Evolutionary conservation across 179 eudicot species (phyloP).

Genomic region (Sideroxylon spinosum): DNA sequence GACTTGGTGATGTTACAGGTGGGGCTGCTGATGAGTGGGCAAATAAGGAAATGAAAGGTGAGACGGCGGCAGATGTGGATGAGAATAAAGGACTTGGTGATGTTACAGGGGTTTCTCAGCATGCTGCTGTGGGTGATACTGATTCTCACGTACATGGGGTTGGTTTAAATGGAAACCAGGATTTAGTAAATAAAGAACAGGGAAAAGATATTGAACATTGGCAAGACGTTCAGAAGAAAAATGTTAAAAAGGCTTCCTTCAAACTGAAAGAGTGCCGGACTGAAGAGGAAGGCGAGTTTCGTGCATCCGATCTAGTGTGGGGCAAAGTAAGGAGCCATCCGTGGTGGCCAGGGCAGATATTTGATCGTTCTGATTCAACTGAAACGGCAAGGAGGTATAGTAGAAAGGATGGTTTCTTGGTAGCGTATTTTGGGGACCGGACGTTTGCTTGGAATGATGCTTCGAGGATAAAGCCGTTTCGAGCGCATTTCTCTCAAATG

Average conservation of each 20-base stretch:
- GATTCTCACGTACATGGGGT: not conserved
- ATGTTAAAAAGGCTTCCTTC: slow-evolving; percentile 22
- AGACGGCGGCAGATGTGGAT: too few species aligned
- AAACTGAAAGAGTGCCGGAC: slow-evolving; percentile 17
- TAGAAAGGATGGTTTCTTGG: slow-evolving; percentile 55
- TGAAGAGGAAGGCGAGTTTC: slow-evolving; percentile 42
- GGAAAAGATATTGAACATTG: not conserved
- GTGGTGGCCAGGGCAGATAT: slow-evolving; percentile 99
- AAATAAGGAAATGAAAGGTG: not conserved
- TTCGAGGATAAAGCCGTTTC: slow-evolving; percentile 61
- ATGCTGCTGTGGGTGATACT: not conserved
- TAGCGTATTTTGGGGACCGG: slow-evolving; percentile 83
- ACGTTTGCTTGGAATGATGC: slow-evolving; percentile 84
- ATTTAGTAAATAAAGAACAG: slow-evolving; percentile 7
- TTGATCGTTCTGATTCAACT: slow-evolving; percentile 69
- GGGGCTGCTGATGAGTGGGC: too few species aligned
- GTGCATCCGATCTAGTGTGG: slow-evolving; percentile 77
- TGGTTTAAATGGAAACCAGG: slow-evolving; percentile 18
- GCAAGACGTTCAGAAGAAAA: slow-evolving; percentile 5
- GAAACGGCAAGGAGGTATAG: slow-evolving; percentile 64
- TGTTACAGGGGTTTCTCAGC: not conserved
- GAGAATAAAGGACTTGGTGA: not conserved
- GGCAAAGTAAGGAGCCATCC: slow-evolving; percentile 93
- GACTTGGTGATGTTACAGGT: too few species aligned
- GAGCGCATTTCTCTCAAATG: slow-evolving; percentile 52